Evolutionary conservation across 1,284 basidiomycete genomes (phyloP).

Genomic region (Ganoderma multipileum): DNA sequence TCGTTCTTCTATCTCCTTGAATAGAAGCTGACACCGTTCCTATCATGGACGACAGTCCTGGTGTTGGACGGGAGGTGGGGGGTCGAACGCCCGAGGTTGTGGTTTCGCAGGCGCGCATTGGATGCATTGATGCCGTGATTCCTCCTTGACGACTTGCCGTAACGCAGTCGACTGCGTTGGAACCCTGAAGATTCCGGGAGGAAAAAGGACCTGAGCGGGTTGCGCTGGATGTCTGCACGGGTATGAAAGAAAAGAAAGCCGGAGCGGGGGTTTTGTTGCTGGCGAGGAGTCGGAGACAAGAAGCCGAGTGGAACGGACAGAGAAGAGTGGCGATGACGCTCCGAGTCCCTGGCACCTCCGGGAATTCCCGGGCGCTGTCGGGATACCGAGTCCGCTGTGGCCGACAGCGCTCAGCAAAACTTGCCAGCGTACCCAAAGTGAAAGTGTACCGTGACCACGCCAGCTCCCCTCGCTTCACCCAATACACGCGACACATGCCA

Average conservation of each 20-base stretch:
- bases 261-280: background rate
- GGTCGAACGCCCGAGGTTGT: background rate
- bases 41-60: background rate
- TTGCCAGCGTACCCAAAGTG: no score
- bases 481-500: background rate
- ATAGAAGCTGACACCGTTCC: background rate
- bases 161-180: background rate
- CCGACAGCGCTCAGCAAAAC: no score
- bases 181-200: background rate
- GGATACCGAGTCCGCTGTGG: background rate
- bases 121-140: background rate
- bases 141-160: background rate
- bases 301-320: background rate
- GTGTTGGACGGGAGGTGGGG: background rate
- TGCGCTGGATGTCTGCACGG: background rate
- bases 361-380: background rate
- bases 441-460: background rate
- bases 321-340: background rate
- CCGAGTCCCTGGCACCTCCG: background rate
- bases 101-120: background rate
- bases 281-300: background rate
- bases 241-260: background rate
- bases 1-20: background rate
- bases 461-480: background rate
- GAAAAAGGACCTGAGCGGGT: background rate